Evolutionary conservation across 768 basidiomycete species (phyloP).

Genomic region (Boletellus ananiceps): DNA sequence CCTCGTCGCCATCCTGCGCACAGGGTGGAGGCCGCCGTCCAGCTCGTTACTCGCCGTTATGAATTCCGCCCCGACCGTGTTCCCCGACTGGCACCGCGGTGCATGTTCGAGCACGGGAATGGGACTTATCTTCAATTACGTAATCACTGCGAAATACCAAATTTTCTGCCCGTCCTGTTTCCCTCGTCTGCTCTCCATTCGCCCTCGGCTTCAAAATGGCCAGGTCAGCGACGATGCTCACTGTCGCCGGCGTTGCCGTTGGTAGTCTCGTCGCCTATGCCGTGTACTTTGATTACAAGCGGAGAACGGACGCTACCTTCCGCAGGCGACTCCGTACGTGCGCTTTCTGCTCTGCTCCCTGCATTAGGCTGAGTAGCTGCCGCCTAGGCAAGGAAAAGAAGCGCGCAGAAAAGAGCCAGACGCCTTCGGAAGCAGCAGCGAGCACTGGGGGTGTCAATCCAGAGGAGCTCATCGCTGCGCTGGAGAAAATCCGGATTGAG

Average conservation of each 20-base stretch:
- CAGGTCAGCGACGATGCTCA: conserved; percentile 37
- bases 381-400: conserved; percentile 86
- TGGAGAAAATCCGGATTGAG: conserved; percentile 68
- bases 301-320: conserved; percentile 83
- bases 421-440: conserved; percentile 34
- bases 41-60: too few species aligned
- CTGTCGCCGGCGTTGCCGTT: conserved; percentile 44
- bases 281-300: conserved; percentile 91
- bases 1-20: background rate
- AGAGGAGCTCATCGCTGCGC: conserved; percentile 56
- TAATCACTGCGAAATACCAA: conserved; percentile 16
- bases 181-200: conserved; percentile 10
- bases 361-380: background rate
- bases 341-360: background rate
- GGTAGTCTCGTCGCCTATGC: conserved; percentile 72
- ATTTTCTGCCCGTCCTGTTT: conserved; percentile 1
- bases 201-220: conserved; percentile 14
- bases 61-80: too few species aligned
- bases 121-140: conserved; percentile 16
- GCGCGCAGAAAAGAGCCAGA: conserved; percentile 68
- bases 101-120: background rate
- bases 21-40: background rate
- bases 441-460: conserved; percentile 33
- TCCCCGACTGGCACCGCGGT: background rate
- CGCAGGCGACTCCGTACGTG: conserved; percentile 81